Evolutionary conservation across 345 rosid species (phyloP), one percentile per base, ranked within the genome.

Genomic region (Sonneratia caseolaris): DNA sequence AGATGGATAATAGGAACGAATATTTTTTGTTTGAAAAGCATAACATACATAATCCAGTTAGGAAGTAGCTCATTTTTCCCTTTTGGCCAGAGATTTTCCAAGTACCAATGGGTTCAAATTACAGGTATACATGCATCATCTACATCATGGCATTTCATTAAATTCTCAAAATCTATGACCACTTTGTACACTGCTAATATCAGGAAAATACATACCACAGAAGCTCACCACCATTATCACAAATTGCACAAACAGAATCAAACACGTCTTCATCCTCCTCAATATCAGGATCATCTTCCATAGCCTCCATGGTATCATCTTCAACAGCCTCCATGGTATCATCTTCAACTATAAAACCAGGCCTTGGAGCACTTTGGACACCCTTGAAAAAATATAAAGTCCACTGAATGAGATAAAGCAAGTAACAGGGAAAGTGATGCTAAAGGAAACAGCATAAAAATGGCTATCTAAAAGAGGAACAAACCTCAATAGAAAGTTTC

Each of bases 161-260:
- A 53, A 19, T 55, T 70, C 53, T 37, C 61, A 53, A 43, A 16
- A 55, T 38, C 42, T 8, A 42, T 49, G 13, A 38, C 32, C 66
- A 62, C 19, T 57, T 57, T 57, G 51, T 36, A 49, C 49, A 22
- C 4, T 51, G 68, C 19, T 13, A 37, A 70, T 10, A 69, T 18
- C 73, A 64, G 53, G 35, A 76, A 61, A 37, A 75, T 9, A 21
- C 87, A 67, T 88, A 92, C 98, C 94, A 88, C 73, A 92, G 12
- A 53, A 94, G 73, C 0, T 78, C 73, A 19, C 98, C 98, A 40
- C 98, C 98, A 75, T 93, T 87, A 75, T 93, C 98, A 80, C 97
- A 93, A 51, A 91, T 74, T 9, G 96, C 85, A 86, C 98, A 91
- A 71, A 87, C 94, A 61, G 87, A 71, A 81, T 89, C 98, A 81